Evolutionary conservation across 1,284 basidiomycete species (phyloP), one percentile per base, ranked within the genome.

Genomic region (Anthracocystis setariae): DNA sequence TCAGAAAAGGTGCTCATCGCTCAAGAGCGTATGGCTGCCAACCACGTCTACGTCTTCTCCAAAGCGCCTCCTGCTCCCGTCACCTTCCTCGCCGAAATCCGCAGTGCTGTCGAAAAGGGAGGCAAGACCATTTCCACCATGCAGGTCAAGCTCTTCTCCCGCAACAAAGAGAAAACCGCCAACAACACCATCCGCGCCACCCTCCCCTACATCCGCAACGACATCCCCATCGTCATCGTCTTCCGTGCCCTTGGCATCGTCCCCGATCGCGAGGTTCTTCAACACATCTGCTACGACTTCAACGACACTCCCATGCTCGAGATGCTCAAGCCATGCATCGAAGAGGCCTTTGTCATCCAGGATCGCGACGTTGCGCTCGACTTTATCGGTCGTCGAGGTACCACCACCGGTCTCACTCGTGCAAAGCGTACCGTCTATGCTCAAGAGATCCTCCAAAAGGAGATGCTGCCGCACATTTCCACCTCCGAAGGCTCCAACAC

Each of bases 1-100:
- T 98, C 96, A 1, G 95, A 99, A 84, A 99, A 99, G 84, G 95
- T 99, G 25, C 87, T 99, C 73, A 99, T 99, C 84, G 95, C 96
- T 0, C 95, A 99, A 83, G 95, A 99, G 84, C 90, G 96, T 52
- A 98, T 98, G 94, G 95, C 96, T 9, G 95, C 94, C 39, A 99
- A 99, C 85, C 94, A 97, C 80, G 96, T 99, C 77, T 99, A 98
- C 84, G 94, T 98, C 60, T 99, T 99, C 83, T 93, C 94, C 61
- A 98, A 98, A 84, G 93, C 93, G 0, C 92, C 97, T 60, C 96
- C 96, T 2, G 94, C 93, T 7, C 93, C 94, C 8, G 92, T 97
- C 82, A 95, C 91, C 72, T 97, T 93, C 85, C 88, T 98, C 47
- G 94, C 95, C 37, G 95, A 98, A 84, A 97, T 99, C 84, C 91